Base-by-base conservation (phyloP, 768 basidiomycete genomes). In the Xerocomellus dryophilus region DNA sequence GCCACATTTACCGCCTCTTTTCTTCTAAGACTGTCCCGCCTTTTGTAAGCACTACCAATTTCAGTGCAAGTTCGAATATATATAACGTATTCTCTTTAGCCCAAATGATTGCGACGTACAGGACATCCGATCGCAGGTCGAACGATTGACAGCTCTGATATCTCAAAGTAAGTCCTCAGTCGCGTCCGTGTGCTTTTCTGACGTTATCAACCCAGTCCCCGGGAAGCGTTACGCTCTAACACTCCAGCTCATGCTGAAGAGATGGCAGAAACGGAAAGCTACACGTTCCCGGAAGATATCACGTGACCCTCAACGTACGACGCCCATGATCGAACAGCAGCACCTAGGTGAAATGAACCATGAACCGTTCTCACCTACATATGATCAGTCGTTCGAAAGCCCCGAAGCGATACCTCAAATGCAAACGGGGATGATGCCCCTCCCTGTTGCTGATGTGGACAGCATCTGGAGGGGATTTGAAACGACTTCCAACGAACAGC, bases 1-100 rank as follows among this genome's bases (percentile, higher is more conserved):
- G 94, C 94, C 6, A 96, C 94, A 0, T 98, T 98, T 72, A 82
- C 90, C 20, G 94, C 93, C 12, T 91, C 92, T 4, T 89, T 98
- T 70, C 76, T 96, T 54, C 77, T 98, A 45, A 86, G 94, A 31
- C 76, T 97, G 44, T 84, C 86, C 35, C 83, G 94, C 23, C 77
- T 98, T 38, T 95, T 97, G 90, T 93, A 66, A 72, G 90, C 72
- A 23, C 11, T n/a, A 9, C 34, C 5, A 3, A 21, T 39, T 35
- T 32, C 12, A 1, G n/a, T 15, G 17, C 34, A 27, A 29, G 17
- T 41, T 36, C 25, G 11, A 11, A 29, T 20, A 25, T 41, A 50
- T 48, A 43, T 47, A 20, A 35, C 35, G 47, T 7, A 31, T 38
- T 20, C 10, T 42, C 23, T 36, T n/a, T 59, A 92, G 90, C 76